Percentiles rank a stretch among this genome's conserved stretches.
phyloP scores from a whole-genome alignment of 768 basidiomycete genomes.

The Naganishia onofrii region DNA sequence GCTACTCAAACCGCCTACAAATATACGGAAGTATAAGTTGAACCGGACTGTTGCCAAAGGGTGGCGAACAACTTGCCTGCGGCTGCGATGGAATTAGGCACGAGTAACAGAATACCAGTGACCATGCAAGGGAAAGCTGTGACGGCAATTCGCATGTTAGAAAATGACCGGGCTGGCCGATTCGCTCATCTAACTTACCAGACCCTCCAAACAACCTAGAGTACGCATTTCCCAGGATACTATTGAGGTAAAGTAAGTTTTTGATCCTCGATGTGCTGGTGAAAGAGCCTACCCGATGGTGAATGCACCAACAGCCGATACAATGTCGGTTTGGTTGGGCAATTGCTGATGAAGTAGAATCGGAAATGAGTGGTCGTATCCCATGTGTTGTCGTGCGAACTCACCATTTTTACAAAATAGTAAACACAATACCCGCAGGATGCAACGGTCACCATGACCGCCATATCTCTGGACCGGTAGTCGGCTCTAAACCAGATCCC shows the following conservation, averaged over 20 bases:
- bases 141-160: neutral
- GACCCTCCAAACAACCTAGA: conserved; percentile 42
- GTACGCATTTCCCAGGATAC: conserved; percentile 42
- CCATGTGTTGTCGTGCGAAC: neutral
- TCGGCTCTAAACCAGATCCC: conserved; percentile 45
- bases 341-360: conserved; percentile 15
- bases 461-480: conserved; percentile 40
- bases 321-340: conserved; percentile 38
- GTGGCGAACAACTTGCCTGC: conserved; percentile 34
- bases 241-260: neutral
- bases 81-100: conserved; percentile 44
- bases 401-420: conserved; percentile 33
- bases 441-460: conserved; percentile 40
- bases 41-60: too few relatives aligned
- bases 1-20: conserved; percentile 21
- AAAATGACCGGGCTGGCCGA: neutral
- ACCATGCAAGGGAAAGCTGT: conserved; percentile 44
- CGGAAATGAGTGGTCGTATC: neutral
- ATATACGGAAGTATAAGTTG: neutral
- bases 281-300: conserved; percentile 36
- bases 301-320: conserved; percentile 41
- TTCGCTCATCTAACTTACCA: neutral
- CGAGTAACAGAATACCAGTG: conserved; percentile 41
- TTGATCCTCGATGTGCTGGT: too few relatives aligned
- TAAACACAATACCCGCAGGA: conserved; percentile 40